Percentiles rank a stretch among this genome's conserved stretches.
phyloP scores from a whole-genome alignment of 768 basidiomycete genomes.

The Russula sp. region DNA sequence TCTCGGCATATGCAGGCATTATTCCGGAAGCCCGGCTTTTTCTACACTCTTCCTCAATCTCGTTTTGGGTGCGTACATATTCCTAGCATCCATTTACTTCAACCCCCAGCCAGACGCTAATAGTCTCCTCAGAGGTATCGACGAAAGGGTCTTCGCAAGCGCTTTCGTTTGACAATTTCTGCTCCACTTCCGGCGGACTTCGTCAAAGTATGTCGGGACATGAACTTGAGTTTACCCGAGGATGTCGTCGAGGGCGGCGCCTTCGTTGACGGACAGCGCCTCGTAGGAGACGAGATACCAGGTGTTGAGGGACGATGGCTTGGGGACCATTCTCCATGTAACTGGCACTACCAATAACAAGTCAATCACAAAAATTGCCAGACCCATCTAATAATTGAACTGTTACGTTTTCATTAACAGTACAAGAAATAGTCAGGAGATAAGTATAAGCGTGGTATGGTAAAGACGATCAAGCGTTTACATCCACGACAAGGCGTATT shows the following conservation, averaged over 20 bases:
- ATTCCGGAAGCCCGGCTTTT: constrained; percentile 26
- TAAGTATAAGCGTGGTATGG: constrained; percentile 21
- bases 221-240: constrained; percentile 11
- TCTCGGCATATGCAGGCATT: constrained; percentile 4
- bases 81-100: background rate
- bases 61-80: constrained; percentile 21
- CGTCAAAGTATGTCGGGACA: constrained; percentile 20
- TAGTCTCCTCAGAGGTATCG: constrained; percentile 24
- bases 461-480: constrained; percentile 8
- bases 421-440: constrained; percentile 24
- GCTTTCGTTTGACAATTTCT: constrained; percentile 24
- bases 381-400: background rate
- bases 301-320: constrained; percentile 25
- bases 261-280: constrained; percentile 19
- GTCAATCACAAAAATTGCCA: background rate
- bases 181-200: constrained; percentile 30
- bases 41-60: constrained; percentile 28
- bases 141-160: constrained; percentile 21
- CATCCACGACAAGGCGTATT: background rate
- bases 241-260: constrained; percentile 20
- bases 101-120: constrained; percentile 1
- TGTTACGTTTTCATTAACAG: constrained; percentile 10
- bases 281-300: constrained; percentile 4
- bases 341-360: background rate
- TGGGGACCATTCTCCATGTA: constrained; percentile 1